These are phyloP conservation scores for Plasmodium yoelii DNA, from an alignment of 169 alveolate genomes.

Conservation along the genomic window DNA sequence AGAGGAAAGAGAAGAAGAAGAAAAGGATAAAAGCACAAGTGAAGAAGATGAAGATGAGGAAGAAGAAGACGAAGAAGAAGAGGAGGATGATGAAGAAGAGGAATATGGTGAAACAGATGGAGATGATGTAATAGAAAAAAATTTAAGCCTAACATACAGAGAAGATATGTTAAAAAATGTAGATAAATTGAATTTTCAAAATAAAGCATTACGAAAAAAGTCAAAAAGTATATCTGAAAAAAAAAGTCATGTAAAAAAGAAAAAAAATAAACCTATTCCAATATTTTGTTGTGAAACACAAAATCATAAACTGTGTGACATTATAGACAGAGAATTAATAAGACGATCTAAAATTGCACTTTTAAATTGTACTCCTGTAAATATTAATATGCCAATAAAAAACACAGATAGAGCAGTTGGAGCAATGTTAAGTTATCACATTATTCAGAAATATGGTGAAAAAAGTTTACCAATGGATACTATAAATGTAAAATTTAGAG, in stretches of 20 bases:
- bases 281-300: conserved; percentile 77
- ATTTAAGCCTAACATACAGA: not conserved
- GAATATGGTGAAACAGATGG: conserved; percentile 3
- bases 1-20: conserved; percentile 16
- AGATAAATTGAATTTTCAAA: conserved; percentile 20
- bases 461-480: conserved; percentile 75
- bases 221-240: conserved; percentile 13
- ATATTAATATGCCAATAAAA: conserved; percentile 76
- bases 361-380: conserved; percentile 67
- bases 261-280: conserved; percentile 57
- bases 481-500: conserved; percentile 77
- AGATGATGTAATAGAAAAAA: not conserved
- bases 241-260: conserved; percentile 61
- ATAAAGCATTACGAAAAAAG: conserved; percentile 12
- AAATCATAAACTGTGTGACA: conserved; percentile 72
- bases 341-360: conserved; percentile 65
- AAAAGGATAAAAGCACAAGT: not conserved
- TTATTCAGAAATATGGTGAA: conserved; percentile 76
- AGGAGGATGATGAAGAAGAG: not conserved
- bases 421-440: conserved; percentile 82
- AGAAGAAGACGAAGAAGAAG: not conserved
- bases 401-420: conserved; percentile 87
- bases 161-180: not conserved
- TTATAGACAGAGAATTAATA: conserved; percentile 76
- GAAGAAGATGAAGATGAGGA: conserved; percentile 11